Evolutionary conservation across 1,284 basidiomycete genomes (phyloP), one percentile per base, ranked within the genome.

Genomic region (Porodaedalea pini): DNA sequence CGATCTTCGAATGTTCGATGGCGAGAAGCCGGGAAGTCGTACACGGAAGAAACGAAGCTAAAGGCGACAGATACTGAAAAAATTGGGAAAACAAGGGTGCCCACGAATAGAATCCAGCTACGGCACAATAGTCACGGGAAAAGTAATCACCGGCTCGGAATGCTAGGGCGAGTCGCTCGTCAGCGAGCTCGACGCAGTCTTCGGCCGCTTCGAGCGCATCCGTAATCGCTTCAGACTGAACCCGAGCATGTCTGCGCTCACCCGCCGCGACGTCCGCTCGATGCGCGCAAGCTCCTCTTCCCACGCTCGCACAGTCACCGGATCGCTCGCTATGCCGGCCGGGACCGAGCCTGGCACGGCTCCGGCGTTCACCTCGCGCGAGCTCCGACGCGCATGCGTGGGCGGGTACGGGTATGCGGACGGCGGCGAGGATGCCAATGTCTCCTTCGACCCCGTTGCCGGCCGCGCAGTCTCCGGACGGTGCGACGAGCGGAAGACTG

Each of bases 241-340:
- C n/a, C 81, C 80, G 47, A 83, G 70, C 73, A 86, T 75, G 66
- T 81, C 78, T 57, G 67, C 70, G 56, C 82, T 88, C 57, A 78
- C 81, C 63, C 79, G 75, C 57, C 81, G 77, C 65, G 83, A 86
- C 65, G 73, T 74, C 63, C 74, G 71, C 71, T 90, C 88, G 64
- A 90, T 88, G 60, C 80, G 77, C 61, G 77, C 80, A 47, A 90
- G 76, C 73, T 90, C 87, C 66, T 82, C 80, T 70, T 90, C 88
- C 88, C 88, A 90, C 61, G 84, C 88, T 58, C 77, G 74, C 63
- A 86, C 76, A 21, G 56, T 54, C 37, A 50, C 50, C 36, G 59
- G 51, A 32, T 61, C 59, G 29, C 48, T 59, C 34, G 48, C 3
- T 23, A 34, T 52, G 7, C 34, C 50, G 11, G 40, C 51, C 39